Evolutionary conservation across 352 stramenopile species (phyloP).

Genomic region (Globisporangium heterothallicum): DNA sequence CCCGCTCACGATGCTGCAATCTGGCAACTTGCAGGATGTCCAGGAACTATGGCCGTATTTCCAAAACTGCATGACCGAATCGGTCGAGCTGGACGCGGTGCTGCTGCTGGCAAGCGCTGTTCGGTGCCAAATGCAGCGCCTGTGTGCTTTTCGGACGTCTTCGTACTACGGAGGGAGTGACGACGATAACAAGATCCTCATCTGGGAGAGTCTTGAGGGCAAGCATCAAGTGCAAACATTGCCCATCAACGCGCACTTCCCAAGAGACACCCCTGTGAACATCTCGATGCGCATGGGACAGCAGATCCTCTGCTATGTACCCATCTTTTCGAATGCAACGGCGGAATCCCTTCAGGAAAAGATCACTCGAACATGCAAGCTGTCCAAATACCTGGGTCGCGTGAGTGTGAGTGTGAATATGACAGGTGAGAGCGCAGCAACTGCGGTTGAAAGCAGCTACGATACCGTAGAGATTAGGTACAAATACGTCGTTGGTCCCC

Average conservation of each 20-base stretch:
- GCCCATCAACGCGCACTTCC: slow-evolving; percentile 5
- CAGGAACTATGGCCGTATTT: slow-evolving; percentile 34
- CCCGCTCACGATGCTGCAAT: slow-evolving; percentile 16
- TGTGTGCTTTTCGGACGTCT: slow-evolving; percentile 28
- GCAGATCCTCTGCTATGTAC: slow-evolving; percentile 36
- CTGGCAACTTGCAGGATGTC: slow-evolving; percentile 6
- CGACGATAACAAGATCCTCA: slow-evolving; percentile 29
- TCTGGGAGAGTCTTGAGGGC: slow-evolving; percentile 39
- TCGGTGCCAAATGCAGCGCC: slow-evolving; percentile 43
- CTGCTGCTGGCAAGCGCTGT: slow-evolving; percentile 44
- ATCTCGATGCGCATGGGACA: slow-evolving; percentile 29
- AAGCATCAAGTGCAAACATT: slow-evolving; percentile 13
- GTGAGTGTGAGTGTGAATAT: slow-evolving; percentile 22
- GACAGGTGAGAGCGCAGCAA: slow-evolving; percentile 11
- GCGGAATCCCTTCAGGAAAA: slow-evolving; percentile 22
- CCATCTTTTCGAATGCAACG: slow-evolving; percentile 22
- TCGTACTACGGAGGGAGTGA: slow-evolving; percentile 8
- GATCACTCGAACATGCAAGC: slow-evolving; percentile 30
- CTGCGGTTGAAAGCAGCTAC: slow-evolving; percentile 4
- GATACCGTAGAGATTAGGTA: slow-evolving; percentile 32
- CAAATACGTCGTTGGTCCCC: slow-evolving; percentile 40
- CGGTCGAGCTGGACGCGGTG: slow-evolving; percentile 25
- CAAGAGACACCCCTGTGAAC: slow-evolving; percentile 14
- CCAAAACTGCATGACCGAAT: slow-evolving; percentile 22
- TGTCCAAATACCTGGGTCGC: slow-evolving; percentile 42